Base-by-base conservation (phyloP, 2,329 filamentous ascomycete species). In the Colletotrichum tanaceti region DNA sequence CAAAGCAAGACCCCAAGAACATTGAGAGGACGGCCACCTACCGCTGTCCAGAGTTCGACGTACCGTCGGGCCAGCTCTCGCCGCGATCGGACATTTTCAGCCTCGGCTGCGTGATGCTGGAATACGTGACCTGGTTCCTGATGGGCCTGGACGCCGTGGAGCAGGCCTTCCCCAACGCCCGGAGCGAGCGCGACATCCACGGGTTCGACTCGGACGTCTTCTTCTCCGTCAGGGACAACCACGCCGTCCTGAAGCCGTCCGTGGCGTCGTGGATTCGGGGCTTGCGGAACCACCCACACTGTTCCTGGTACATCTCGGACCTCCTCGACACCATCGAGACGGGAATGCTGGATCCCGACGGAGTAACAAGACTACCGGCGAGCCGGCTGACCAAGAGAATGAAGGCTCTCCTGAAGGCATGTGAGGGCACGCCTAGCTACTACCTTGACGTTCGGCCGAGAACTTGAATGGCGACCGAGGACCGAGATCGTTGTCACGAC, bases 11-110 rank as follows among this genome's bases (percentile, higher is more conserved):
- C 4, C 64, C 64, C 38, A 58, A 16, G 14, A 63, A 52, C 10
- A 3, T 67, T 5, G 64, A 67, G 22, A 50, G 64, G 41, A 73
- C 76, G 0, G 75, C 74, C 9, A 80, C 80, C 0, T 83, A 82
- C 32, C 75, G 75, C n/a, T 78, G 80, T 0, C 81, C 81, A 6
- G 81, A 83, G 24, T 75, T 76, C 35, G 75, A 76, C 5, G 20
- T 79, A 0, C 20, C 58, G 0, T 53, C 57, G 5, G 72, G 71
- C 1, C 59, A 54, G 5, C 75, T 81, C 1, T 67, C 64, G 0
- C 58, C 58, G 3, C 38, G 58, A 3, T 67, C 64, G 1, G 80
- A 82, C 52, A 76, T 79, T 0, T 80, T 77, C 73, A 77, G 74
- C 35, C 71, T 81, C 4, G 79, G 78, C 0, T 81, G 79, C 49